phyloP scores from a whole-genome alignment of 306 rosid genomes.

The Cucumis cinereus region DNA sequence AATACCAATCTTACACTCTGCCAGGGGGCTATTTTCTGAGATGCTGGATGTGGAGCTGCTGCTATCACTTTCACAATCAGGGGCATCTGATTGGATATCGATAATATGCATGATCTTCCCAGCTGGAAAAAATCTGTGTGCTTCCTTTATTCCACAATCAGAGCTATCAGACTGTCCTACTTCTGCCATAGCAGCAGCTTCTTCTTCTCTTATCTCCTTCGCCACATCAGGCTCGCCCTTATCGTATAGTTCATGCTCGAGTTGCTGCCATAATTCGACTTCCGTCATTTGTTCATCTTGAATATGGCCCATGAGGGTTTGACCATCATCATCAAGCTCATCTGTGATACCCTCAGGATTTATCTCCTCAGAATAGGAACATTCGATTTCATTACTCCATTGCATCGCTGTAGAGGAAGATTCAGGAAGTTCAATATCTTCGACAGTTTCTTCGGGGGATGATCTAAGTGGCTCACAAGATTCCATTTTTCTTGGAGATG shows the following conservation, averaged over 20 bases:
- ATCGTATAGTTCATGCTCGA: conserved; percentile 72
- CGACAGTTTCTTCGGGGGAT: conserved; percentile 27
- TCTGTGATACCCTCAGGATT: conserved; percentile 17
- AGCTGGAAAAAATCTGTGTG: conserved; percentile 71
- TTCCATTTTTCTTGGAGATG: conserved; percentile 21
- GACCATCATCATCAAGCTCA: conserved; percentile 23
- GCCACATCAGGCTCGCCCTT: conserved; percentile 35
- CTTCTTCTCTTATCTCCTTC: conserved; percentile 38
- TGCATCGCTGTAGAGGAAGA: conserved; percentile 41
- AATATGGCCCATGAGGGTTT: conserved; percentile 25
- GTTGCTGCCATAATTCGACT: conserved; percentile 85
- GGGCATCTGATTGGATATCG: conserved; percentile 18
- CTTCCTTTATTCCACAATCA: conserved; percentile 44
- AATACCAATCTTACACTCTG: conserved; percentile 52
- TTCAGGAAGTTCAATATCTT: conserved; percentile 38
- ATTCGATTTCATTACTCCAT: conserved; percentile 67
- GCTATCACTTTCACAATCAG: conserved; percentile 26
- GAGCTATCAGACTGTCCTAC: conserved; percentile 42
- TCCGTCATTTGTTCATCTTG: conserved; percentile 54
- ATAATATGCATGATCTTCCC: conserved; percentile 91
- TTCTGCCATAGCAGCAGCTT: conserved; percentile 52
- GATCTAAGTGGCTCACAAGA: conserved; percentile 34
- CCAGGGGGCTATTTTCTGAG: conserved; percentile 28
- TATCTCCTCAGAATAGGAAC: conserved; percentile 28
- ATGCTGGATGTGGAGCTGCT: conserved; percentile 30